Evolutionary conservation across 345 rosid species (phyloP).

Genomic region (Triadica sebifera): DNA sequence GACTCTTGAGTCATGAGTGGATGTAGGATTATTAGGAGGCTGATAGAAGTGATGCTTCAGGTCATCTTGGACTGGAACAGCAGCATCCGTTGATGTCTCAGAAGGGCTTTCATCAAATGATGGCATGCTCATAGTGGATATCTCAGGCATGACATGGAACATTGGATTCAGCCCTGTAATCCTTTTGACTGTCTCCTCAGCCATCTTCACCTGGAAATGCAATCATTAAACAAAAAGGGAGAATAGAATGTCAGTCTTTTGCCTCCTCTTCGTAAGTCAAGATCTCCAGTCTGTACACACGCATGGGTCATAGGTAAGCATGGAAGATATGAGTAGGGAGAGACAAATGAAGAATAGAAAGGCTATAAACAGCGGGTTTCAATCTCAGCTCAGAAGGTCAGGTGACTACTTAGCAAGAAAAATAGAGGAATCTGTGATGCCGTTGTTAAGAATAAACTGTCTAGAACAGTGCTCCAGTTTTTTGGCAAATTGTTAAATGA

Average conservation of each 20-base stretch:
- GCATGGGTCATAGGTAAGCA: no score
- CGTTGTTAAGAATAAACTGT: not conserved
- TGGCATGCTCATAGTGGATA: constrained; percentile 40
- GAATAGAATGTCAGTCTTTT: not conserved
- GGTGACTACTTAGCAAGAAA: not conserved
- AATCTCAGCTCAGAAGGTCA: not conserved
- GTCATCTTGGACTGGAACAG: constrained; percentile 54
- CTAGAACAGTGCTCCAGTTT: not conserved
- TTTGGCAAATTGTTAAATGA: not conserved
- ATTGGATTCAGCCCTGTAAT: constrained; percentile 23
- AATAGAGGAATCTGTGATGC: not conserved
- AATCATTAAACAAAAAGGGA: not conserved
- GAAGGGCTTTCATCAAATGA: constrained; percentile 50
- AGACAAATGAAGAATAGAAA: not conserved
- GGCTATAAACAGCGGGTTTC: not conserved
- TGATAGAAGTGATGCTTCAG: constrained; percentile 35
- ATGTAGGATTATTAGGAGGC: constrained; percentile 28
- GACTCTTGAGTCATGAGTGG: constrained; percentile 31
- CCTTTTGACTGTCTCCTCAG: constrained; percentile 32
- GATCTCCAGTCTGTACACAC: not conserved
- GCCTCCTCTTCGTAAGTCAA: not conserved
- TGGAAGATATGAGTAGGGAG: no score
- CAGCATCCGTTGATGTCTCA: constrained; percentile 51
- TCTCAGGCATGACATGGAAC: constrained; percentile 45
- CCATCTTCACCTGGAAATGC: constrained; percentile 32